Evolutionary conservation across 1,284 basidiomycete genomes (phyloP).

Genomic region (Kwoniella shivajii): DNA sequence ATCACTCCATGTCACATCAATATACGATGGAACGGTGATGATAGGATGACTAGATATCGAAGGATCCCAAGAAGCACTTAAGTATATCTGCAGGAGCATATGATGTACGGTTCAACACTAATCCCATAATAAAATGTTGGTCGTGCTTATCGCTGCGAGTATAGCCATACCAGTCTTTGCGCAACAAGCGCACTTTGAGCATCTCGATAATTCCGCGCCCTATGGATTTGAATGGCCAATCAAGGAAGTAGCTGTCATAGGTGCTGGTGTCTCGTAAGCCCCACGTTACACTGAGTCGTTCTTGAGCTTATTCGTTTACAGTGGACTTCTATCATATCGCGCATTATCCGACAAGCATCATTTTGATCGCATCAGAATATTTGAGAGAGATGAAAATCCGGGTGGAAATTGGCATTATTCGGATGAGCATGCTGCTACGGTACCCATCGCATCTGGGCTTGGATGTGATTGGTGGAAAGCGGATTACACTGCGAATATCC

Average conservation of each 20-base stretch:
- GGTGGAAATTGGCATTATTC: slow-evolving; percentile 26
- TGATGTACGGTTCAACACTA: not conserved
- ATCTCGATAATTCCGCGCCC: not conserved
- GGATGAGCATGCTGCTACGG: slow-evolving; percentile 9
- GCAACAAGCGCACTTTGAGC: not conserved
- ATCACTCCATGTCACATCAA: not conserved
- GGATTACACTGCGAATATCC: slow-evolving; percentile 8
- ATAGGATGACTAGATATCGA: not conserved
- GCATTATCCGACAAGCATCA: slow-evolving; percentile 1
- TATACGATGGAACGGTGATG: not conserved
- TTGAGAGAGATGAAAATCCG: slow-evolving; percentile 15
- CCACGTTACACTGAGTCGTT: not conserved
- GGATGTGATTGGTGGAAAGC: slow-evolving; percentile 19
- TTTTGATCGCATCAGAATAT: slow-evolving; percentile 15
- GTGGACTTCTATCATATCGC: slow-evolving; percentile 15
- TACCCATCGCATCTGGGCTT: slow-evolving; percentile 8
- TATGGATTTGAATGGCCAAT: slow-evolving; percentile 56
- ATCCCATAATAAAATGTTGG: too few relatives aligned
- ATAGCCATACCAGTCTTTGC: not conserved
- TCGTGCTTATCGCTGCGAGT: not conserved
- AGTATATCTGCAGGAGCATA: not conserved
- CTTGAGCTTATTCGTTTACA: not conserved
- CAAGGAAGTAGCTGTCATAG: slow-evolving; percentile 21
- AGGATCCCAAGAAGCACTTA: not conserved
- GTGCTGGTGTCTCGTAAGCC: slow-evolving; percentile 13